Percentiles rank a stretch among this genome's conserved stretches.
These are phyloP conservation scores for Crithidia acanthocephali DNA, from an alignment of 208 protist species.

Conservation along the genomic window DNA sequence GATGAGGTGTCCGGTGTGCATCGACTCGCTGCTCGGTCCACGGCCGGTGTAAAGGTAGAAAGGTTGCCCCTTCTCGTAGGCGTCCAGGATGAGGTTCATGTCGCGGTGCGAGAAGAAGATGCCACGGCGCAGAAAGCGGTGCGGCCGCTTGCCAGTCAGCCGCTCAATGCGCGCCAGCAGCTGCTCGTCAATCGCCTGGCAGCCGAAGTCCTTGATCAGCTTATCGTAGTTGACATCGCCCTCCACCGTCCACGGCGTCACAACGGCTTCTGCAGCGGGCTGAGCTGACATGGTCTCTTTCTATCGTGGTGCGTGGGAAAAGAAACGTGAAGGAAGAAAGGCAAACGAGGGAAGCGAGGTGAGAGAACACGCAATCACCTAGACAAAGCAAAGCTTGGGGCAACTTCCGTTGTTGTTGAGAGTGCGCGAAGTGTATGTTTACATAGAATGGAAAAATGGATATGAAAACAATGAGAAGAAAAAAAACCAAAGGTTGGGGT, in stretches of 20 bases:
- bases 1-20: conserved; percentile 99
- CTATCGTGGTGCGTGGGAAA: background rate
- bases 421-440: too few species aligned
- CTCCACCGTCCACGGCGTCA: conserved; percentile 94
- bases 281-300: background rate
- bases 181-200: conserved; percentile 76
- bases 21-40: conserved; percentile 97
- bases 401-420: too few species aligned
- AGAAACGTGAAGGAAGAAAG: too few species aligned
- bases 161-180: conserved; percentile 90
- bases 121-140: conserved; percentile 91
- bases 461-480: background rate
- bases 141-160: conserved; percentile 84
- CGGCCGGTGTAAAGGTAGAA: conserved; percentile 99
- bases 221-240: conserved; percentile 95
- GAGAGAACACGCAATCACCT: too few species aligned
- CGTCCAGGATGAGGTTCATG: conserved; percentile 97
- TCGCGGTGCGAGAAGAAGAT: conserved; percentile 99
- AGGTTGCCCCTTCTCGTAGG: conserved; percentile 95
- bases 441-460: background rate
- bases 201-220: conserved; percentile 94
- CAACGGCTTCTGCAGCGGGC: conserved; percentile 46
- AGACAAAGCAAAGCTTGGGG: too few species aligned
- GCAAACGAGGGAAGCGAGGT: too few species aligned
- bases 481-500: background rate